These are phyloP conservation scores for Tetrapisispora taiwanensis DNA, from an alignment of 805 yeast genomes.

Conservation along the genomic window DNA sequence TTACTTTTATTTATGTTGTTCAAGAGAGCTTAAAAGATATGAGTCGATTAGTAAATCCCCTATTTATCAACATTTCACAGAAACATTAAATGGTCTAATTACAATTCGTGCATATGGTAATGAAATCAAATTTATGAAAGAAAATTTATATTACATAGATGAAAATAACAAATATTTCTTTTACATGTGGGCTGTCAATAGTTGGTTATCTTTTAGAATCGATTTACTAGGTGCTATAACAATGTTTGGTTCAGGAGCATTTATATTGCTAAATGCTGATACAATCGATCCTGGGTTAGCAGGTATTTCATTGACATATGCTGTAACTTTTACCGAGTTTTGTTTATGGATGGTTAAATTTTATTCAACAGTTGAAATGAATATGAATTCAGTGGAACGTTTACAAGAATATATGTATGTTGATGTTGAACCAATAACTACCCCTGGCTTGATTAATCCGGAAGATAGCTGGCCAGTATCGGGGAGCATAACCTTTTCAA, in stretches of 20 bases:
- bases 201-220: constrained; percentile 89
- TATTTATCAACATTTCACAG: constrained; percentile 92
- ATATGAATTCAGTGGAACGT: constrained; percentile 95
- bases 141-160: constrained; percentile 73
- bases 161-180: constrained; percentile 83
- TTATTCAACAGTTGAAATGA: constrained; percentile 85
- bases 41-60: constrained; percentile 90
- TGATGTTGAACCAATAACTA: constrained; percentile 72
- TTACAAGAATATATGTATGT: constrained; percentile 74
- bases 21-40: constrained; percentile 84
- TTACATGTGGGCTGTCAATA: constrained; percentile 87
- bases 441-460: constrained; percentile 51
- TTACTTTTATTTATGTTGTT: constrained; percentile 59
- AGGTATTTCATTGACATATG: constrained; percentile 87
- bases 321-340: constrained; percentile 76
- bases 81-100: constrained; percentile 82
- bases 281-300: constrained; percentile 84
- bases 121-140: constrained; percentile 71
- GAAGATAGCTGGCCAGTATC: constrained; percentile 71
- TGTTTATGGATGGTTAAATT: constrained; percentile 90
- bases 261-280: constrained; percentile 58
- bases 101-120: constrained; percentile 95
- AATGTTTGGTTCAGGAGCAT: constrained; percentile 69
- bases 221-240: constrained; percentile 78
- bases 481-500: constrained; percentile 67